phyloP scores from a whole-genome alignment of 2,329 filamentous ascomycete species.

The Xylariales sp. region DNA sequence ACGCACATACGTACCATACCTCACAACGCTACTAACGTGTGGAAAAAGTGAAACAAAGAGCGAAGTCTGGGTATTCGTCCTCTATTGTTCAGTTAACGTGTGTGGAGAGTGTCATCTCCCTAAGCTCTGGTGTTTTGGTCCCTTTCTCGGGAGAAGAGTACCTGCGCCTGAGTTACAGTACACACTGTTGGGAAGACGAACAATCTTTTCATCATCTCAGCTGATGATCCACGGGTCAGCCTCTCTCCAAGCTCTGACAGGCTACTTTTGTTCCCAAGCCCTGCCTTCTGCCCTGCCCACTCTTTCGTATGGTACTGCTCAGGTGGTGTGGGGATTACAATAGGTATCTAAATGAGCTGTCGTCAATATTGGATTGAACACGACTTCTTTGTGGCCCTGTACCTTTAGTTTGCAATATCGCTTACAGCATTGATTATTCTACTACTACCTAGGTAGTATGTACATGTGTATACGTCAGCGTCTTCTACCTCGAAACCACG shows the following conservation, averaged over 20 bases:
- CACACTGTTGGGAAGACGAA: constrained; percentile 1
- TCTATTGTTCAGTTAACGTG: not conserved
- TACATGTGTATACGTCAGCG: constrained; percentile 25
- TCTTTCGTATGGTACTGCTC: constrained; percentile 18
- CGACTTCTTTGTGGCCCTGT: constrained; percentile 17
- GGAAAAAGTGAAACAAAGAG: too few species aligned
- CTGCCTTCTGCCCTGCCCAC: constrained; percentile 3
- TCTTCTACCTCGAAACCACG: constrained; percentile 16
- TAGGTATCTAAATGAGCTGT: constrained; percentile 23
- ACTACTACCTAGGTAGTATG: too few species aligned
- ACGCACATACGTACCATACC: too few species aligned
- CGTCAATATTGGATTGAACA: constrained; percentile 21
- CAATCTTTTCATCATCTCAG: constrained; percentile 40
- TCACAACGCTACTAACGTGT: too few species aligned
- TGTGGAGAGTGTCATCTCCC: not conserved
- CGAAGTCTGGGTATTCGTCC: not conserved
- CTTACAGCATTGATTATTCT: constrained; percentile 7
- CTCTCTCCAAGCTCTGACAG: constrained; percentile 34
- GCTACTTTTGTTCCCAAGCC: constrained; percentile 28
- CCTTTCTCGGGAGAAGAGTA: not conserved
- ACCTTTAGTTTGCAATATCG: constrained; percentile 15
- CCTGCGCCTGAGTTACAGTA: constrained; percentile 5
- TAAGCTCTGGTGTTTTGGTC: not conserved
- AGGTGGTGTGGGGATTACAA: constrained; percentile 21
- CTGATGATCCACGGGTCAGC: constrained; percentile 43